Evolutionary conservation across 2,329 filamentous ascomycete species (phyloP).

Genomic region (Xylariaceae sp.): DNA sequence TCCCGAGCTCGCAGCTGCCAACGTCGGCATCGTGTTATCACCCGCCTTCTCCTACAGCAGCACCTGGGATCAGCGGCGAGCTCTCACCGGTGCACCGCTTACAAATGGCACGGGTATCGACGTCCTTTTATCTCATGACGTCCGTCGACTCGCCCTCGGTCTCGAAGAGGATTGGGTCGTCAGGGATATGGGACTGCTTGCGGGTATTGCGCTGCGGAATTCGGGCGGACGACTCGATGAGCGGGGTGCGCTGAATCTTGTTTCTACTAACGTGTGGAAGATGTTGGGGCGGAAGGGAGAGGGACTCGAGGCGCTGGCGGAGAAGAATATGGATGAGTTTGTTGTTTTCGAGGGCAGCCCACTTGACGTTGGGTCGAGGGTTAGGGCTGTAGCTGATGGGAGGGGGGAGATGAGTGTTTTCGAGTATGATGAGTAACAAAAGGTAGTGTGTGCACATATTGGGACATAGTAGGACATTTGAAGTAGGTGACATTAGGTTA

Average conservation of each 20-base stretch:
- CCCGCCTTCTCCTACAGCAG: slow-evolving; percentile 53
- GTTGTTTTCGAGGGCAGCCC: slow-evolving; percentile 62
- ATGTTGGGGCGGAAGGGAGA: no score
- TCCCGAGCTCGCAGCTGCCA: slow-evolving; percentile 50
- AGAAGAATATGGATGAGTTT: slow-evolving; percentile 42
- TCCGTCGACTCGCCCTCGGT: slow-evolving; percentile 54
- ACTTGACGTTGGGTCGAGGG: slow-evolving; percentile 53
- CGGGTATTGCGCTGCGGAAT: slow-evolving; percentile 58
- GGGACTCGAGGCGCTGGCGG: slow-evolving; percentile 38
- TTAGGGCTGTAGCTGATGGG: slow-evolving; percentile 51
- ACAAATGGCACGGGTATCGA: slow-evolving; percentile 63
- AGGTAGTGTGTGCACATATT: no score
- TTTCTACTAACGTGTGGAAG: slow-evolving; percentile 54
- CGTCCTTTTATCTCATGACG: slow-evolving; percentile 54
- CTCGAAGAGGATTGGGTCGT: slow-evolving; percentile 60
- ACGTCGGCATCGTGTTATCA: slow-evolving; percentile 56
- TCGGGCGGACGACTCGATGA: slow-evolving; percentile 51
- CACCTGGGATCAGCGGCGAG: slow-evolving; percentile 59
- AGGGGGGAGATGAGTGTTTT: slow-evolving; percentile 35
- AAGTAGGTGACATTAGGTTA: no score
- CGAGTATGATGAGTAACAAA: slow-evolving; percentile 20
- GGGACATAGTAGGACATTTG: no score
- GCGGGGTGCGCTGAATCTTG: slow-evolving; percentile 52
- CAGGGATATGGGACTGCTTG: slow-evolving; percentile 55
- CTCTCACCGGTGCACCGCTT: slow-evolving; percentile 60